Evolutionary conservation across 257 asterid species (phyloP).

Genomic region (Ligustrum vulgare): DNA sequence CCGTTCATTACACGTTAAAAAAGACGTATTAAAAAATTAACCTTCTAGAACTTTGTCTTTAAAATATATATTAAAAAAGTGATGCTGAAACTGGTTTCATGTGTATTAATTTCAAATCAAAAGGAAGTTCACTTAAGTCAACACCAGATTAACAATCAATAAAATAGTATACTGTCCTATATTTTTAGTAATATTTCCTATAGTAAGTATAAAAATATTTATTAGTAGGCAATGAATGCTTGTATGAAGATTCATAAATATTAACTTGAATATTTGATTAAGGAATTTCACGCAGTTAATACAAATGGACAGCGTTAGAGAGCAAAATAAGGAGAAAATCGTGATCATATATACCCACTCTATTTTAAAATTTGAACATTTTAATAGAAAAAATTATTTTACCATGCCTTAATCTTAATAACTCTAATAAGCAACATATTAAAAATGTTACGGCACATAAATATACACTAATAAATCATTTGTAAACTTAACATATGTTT

Average conservation of each 20-base stretch:
- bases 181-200: not conserved
- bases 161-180: not conserved
- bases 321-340: constrained; percentile 7
- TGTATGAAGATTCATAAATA: constrained; percentile 17
- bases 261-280: constrained; percentile 7
- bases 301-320: constrained; percentile 6
- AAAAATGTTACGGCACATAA: not conserved
- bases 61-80: not conserved
- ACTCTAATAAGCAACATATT: not conserved
- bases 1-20: too few relatives aligned
- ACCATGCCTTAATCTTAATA: constrained; percentile 22
- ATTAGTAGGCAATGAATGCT: not conserved
- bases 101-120: not conserved
- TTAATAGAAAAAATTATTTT: constrained; percentile 12
- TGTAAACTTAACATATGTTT: too few relatives aligned
- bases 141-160: not conserved
- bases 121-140: not conserved
- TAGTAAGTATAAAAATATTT: not conserved
- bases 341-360: constrained; percentile 19
- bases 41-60: not conserved
- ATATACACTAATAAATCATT: not conserved
- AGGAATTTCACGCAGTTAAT: constrained; percentile 30
- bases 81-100: not conserved
- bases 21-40: too few relatives aligned
- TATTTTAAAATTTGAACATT: not conserved